These are phyloP conservation scores for Malassezia vespertilionis DNA, from an alignment of 1,284 basidiomycete genomes.

Conservation along the genomic window DNA sequence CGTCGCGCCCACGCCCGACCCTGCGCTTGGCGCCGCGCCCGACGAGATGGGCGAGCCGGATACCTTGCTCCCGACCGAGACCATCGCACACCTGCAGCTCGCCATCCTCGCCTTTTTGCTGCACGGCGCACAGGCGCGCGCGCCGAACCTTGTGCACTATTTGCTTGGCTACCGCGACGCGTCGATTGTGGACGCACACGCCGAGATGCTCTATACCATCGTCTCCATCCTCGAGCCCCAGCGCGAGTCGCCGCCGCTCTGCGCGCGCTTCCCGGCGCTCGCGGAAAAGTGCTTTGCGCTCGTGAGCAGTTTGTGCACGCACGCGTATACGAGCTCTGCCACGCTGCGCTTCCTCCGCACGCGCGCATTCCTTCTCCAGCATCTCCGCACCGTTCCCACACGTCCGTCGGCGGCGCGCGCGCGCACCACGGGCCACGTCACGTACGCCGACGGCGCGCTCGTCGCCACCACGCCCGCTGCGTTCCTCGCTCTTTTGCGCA, in stretches of 20 bases:
- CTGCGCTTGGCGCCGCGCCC: conserved; percentile 40
- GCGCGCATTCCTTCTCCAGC: conserved; percentile 73
- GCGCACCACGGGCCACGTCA: conserved; percentile 15
- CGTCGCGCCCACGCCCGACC: conserved; percentile 45
- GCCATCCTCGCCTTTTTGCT: conserved; percentile 78
- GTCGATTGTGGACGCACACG: conserved; percentile 43
- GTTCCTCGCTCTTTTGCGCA: conserved; percentile 66
- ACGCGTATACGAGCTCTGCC: conserved; percentile 68
- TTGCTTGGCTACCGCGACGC: conserved; percentile 63
- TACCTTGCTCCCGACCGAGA: conserved; percentile 57
- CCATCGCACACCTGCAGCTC: conserved; percentile 61
- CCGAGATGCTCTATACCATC: conserved; percentile 72
- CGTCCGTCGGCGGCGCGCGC: conserved; percentile 24
- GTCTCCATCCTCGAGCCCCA: no score
- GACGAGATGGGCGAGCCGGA: conserved; percentile 52
- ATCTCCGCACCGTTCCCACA: conserved; percentile 62
- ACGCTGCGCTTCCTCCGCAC: conserved; percentile 79
- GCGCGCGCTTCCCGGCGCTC: conserved; percentile 55
- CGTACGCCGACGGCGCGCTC: conserved; percentile 56
- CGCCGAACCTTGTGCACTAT: conserved; percentile 80
- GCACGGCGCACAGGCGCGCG: conserved; percentile 62
- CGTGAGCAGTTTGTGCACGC: conserved; percentile 73
- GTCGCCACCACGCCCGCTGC: conserved; percentile 61
- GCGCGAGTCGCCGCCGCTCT: conserved; percentile 51
- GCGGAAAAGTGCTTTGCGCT: conserved; percentile 78